Evolutionary conservation across 495 filamentous ascomycete genomes (phyloP), one percentile per base, ranked within the genome.

Genomic region (Hyaloscypha finlandica): DNA sequence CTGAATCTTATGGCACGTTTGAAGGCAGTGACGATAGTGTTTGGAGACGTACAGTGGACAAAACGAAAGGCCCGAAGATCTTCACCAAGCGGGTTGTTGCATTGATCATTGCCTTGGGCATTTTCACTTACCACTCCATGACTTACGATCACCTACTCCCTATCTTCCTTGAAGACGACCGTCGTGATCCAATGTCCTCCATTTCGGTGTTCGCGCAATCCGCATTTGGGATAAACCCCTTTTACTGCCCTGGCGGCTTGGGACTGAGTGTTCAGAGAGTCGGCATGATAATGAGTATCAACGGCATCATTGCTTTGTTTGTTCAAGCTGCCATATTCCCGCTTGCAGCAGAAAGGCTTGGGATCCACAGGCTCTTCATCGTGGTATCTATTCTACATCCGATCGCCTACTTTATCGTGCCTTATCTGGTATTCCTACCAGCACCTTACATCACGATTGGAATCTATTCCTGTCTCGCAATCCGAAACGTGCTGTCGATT

Each of bases 101-200:
- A 42, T 89, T 91, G 65, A 96, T 99, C 67, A 77, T 93, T 53
- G 91, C 88, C 58, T 93, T 95, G 69, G 96, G 94, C 35, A 92
- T 99, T 70, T 85, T 99, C 37, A 96, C 96, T 63, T 97, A 96
- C 75, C 80, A 83, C 78, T 95, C 92, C 64, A 97, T 99, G 75
- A 92, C 92, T 0, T 96, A 95, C 68, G 95, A 99, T 78, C 92
- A 97, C 74, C 80, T 98, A 11, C 88, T 98, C 70, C 96, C 95
- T 0, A 91, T 98, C 6, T 93, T 98, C 68, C 83, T 99, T 63
- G 72, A 71, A 51, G 72, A 74, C 33, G 63, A 65, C 2, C 61
- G 65, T 3, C 33, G 59, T 11, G 57, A 53, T 25, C 51, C 61
- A 32, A 12, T 62, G 19, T n/a, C 59, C 14, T 59, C 56, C 30